Base-by-base conservation (phyloP, 139 green algal genomes). In the Chlamydomonas asymmetrica region DNA sequence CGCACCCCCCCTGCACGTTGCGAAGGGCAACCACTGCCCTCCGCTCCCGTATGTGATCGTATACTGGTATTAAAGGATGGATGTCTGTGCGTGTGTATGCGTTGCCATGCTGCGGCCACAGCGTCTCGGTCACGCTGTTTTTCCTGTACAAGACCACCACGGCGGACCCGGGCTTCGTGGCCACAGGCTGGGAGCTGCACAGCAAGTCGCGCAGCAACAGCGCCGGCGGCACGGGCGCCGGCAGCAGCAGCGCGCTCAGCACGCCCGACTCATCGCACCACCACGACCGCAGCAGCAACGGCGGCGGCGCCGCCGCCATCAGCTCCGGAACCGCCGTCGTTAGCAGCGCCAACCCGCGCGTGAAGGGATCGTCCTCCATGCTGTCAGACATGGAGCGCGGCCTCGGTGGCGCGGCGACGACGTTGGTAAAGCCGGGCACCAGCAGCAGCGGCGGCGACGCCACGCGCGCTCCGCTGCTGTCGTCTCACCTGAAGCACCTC, bases 71-170 rank as follows among this genome's bases (percentile, higher is more conserved):
- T n/a, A n/a, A n/a, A n/a, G n/a, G n/a, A n/a, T n/a, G n/a, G n/a
- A n/a, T n/a, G n/a, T n/a, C n/a, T n/a, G n/a, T n/a, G n/a, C n/a
- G n/a, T n/a, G n/a, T n/a, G n/a, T n/a, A n/a, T n/a, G n/a, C n/a
- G n/a, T n/a, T n/a, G n/a, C n/a, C n/a, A n/a, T n/a, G n/a, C n/a
- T n/a, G n/a, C n/a, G n/a, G n/a, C n/a, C n/a, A n/a, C n/a, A n/a
- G 66, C n/a, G 88, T n/a, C n/a, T n/a, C n/a, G n/a, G n/a, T n/a
- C n/a, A n/a, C 91, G 20, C 82, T 97, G 18, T 49, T 83, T 25
- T 85, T 93, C 34, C 86, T 97, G 38, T 92, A 93, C 82, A 84
- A 85, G 35, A 93, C 88, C 39, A 97, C 93, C 34, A 89, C 80
- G 1, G 76, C 82, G 22, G 93, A 97, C 76, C 93, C 93, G 20